Percentiles rank a stretch among this genome's conserved stretches.
phyloP scores from a whole-genome alignment of 768 basidiomycete species.

The Psilocybe cubensis region DNA sequence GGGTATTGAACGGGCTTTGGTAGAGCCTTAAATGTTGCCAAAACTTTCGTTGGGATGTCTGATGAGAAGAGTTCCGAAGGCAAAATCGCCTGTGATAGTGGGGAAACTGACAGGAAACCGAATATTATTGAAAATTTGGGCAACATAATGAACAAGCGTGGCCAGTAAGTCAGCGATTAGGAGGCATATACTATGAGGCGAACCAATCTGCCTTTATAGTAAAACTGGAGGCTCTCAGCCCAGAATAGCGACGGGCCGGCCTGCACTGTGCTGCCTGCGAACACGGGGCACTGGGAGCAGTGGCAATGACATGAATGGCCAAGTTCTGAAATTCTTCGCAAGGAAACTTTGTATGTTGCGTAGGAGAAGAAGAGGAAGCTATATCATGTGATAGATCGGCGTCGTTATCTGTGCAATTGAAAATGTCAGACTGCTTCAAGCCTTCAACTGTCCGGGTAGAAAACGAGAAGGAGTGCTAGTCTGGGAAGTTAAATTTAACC shows the following conservation, averaged over 20 bases:
- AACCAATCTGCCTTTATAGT: not conserved
- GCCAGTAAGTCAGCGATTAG: not conserved
- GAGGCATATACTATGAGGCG: not conserved
- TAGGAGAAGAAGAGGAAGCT: not conserved
- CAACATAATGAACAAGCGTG: not conserved
- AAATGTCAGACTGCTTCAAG: too few relatives aligned
- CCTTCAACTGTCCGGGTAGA: too few relatives aligned
- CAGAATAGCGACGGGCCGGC: not conserved
- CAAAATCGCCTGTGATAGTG: constrained; percentile 14
- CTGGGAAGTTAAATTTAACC: not conserved
- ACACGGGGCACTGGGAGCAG: not conserved
- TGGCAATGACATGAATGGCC: not conserved
- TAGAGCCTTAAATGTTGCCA: constrained; percentile 51
- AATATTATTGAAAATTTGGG: not conserved
- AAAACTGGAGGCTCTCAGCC: not conserved
- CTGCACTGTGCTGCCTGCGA: not conserved
- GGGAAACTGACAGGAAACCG: not conserved
- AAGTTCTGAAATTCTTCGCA: not conserved
- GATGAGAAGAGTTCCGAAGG: constrained; percentile 62
- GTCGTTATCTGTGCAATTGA: not conserved
- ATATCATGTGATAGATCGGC: constrained; percentile 7
- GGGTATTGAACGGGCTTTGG: constrained; percentile 55
- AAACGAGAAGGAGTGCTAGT: too few relatives aligned
- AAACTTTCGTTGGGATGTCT: constrained; percentile 59
- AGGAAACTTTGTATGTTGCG: not conserved